Evolutionary conservation across 148 eudicot species (phyloP), one percentile per base, ranked within the genome.

Genomic region (Pouteria glomerata): DNA sequence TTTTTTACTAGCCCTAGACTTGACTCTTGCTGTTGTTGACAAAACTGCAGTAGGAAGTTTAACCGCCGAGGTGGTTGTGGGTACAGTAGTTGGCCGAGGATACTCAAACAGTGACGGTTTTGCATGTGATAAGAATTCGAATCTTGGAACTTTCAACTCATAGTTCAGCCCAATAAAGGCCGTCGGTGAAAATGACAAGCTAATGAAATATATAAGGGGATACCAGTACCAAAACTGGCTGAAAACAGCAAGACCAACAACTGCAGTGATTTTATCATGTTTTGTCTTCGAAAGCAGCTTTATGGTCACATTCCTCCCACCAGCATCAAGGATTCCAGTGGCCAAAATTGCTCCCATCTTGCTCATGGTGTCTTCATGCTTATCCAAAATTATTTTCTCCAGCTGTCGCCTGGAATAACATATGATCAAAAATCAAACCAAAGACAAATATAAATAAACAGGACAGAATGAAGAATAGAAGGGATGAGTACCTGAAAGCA

Each of bases 141-240:
- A 92, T 66, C 72, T 90, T 35, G 99, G 99, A 53, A 90, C 90
- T 89, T 95, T 95, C 76, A 95, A 73, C 81, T 95, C 92, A 75
- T 88, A 83, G 81, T 92, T 95, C 51, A 95, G 80, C 63, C 99
- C 99, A 62, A 95, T 84, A n/a, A 95, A 84, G 30, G 99, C 99
- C 42, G 99, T 92, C 0, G 99, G 99, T 2, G 97, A 95, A 74
- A 95, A 95, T 35, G 99, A 75, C 80, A 95, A 78, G 82, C 99
- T 95, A 51, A 92, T 75, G 82, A 91, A 95, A 71, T 95, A 95
- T 27, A 85, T 95, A 21, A 95, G 99, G 14, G 99, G 99, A 73
- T 95, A 95, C 99, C 99, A 95, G 68, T 90, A 95, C 99, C 99
- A 95, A 77, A 87, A 95, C 77, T 95, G 99, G 78, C 92, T 95